Evolutionary conservation across 2,329 filamentous ascomycete species (phyloP).

Genomic region (Monosporascus sp.): DNA sequence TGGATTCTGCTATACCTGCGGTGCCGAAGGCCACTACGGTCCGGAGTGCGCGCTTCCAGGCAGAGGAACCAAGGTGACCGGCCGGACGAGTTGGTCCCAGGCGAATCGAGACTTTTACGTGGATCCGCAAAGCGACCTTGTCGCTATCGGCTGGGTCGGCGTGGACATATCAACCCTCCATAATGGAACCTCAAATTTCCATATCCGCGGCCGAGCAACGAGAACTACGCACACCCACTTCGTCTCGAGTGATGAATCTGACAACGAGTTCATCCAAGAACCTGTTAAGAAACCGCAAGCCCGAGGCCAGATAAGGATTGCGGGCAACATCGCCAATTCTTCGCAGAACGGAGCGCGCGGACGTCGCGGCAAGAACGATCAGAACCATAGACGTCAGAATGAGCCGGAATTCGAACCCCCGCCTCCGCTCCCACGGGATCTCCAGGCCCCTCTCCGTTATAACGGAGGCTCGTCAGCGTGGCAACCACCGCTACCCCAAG

Average conservation of each 20-base stretch:
- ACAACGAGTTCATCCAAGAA: constrained; percentile 25
- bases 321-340: constrained; percentile 19
- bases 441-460: background rate
- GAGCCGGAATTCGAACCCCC: constrained; percentile 7
- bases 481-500: constrained; percentile 21
- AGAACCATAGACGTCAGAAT: constrained; percentile 7
- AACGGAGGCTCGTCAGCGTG: constrained; percentile 4
- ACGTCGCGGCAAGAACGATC: constrained; percentile 2
- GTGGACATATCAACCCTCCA: constrained; percentile 2
- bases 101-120: constrained; percentile 45
- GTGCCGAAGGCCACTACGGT: constrained; percentile 49
- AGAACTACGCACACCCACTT: constrained; percentile 25
- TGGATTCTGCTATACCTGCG: constrained; percentile 53
- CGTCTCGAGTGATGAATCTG: constrained; percentile 28
- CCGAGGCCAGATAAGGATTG: constrained; percentile 22
- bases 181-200: constrained; percentile 11
- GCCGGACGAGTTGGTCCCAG: constrained; percentile 48
- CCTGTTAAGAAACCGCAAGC: constrained; percentile 15
- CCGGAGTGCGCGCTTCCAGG: constrained; percentile 44
- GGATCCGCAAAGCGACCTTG: constrained; percentile 37
- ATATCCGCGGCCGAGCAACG: constrained; percentile 22
- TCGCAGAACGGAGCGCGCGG: background rate
- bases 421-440: constrained; percentile 2
- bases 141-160: constrained; percentile 31
- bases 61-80: constrained; percentile 13